Evolutionary conservation across 192 early-diverging fungal species (phyloP).

Genomic region (Coemansia sp.): DNA sequence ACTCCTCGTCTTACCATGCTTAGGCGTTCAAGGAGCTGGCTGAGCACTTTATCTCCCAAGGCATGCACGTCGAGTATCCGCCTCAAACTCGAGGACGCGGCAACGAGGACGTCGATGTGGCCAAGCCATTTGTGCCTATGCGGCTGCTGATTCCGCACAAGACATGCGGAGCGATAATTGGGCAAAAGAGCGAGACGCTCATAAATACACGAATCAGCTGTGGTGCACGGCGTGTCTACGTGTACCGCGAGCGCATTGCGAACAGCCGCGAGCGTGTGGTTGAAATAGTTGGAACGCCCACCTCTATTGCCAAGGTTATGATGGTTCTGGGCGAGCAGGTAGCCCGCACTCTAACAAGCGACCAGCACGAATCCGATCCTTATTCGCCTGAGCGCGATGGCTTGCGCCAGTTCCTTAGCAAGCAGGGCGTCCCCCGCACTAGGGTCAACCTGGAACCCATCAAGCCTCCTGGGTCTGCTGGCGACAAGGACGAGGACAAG

Average conservation of each 20-base stretch:
- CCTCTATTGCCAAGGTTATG: conserved; percentile 35
- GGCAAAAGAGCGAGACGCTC: conserved; percentile 53
- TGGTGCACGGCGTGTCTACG: conserved; percentile 47
- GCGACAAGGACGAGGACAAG: conserved; percentile 10
- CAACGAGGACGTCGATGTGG: conserved; percentile 45
- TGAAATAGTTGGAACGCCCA: conserved; percentile 49
- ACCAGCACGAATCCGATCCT: conserved; percentile 45
- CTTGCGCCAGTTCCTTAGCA: conserved; percentile 47
- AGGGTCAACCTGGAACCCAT: conserved; percentile 42
- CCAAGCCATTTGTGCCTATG: conserved; percentile 47
- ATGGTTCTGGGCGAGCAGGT: conserved; percentile 44
- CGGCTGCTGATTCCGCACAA: conserved; percentile 53
- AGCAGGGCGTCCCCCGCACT: conserved; percentile 45
- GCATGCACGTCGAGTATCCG: conserved; percentile 53
- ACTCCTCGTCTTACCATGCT: neutral
- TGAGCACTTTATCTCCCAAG: conserved; percentile 54
- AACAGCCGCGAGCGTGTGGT: conserved; percentile 53
- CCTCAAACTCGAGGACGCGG: conserved; percentile 39
- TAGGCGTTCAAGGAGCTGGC: conserved; percentile 53
- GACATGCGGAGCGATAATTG: conserved; percentile 54
- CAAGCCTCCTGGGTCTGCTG: conserved; percentile 11
- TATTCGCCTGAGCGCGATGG: conserved; percentile 51
- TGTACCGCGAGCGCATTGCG: conserved; percentile 55
- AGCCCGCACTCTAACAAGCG: conserved; percentile 37
- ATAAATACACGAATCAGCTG: conserved; percentile 51